Evolutionary conservation across 1,284 basidiomycete genomes (phyloP).

Genomic region (Sutorius eximius): DNA sequence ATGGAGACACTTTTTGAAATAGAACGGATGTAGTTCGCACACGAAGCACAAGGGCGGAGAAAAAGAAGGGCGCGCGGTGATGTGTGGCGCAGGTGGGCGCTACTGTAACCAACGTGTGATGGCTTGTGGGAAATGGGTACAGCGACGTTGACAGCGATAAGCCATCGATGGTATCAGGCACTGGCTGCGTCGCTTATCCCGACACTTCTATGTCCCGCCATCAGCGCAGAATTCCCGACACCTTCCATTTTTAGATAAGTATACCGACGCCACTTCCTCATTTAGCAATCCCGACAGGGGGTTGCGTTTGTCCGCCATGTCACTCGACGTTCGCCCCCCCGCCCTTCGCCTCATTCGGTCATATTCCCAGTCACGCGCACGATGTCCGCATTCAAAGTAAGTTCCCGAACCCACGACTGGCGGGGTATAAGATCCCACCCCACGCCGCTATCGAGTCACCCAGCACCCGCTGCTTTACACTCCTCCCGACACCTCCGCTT

Average conservation of each 20-base stretch:
- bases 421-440: conserved; percentile 30
- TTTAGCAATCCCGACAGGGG: conserved; percentile 22
- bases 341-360: conserved; percentile 20
- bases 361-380: conserved; percentile 18
- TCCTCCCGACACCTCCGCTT: not conserved
- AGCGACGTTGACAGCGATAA: conserved; percentile 17
- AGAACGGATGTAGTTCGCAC: not conserved
- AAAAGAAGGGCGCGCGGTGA: not conserved
- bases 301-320: conserved; percentile 11
- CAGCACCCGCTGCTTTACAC: conserved; percentile 12
- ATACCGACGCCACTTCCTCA: conserved; percentile 22
- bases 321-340: conserved; percentile 29
- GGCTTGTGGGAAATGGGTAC: conserved; percentile 4
- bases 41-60: conserved; percentile 8
- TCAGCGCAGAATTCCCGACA: conserved; percentile 26
- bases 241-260: conserved; percentile 15
- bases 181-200: conserved; percentile 9
- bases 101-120: conserved; percentile 16
- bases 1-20: not conserved
- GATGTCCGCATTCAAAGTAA: conserved; percentile 11
- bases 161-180: conserved; percentile 17
- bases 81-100: not conserved
- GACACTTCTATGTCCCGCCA: conserved; percentile 23
- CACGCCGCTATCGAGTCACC: conserved; percentile 17
- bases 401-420: conserved; percentile 18